Conservation (phyloP, 2,329 filamentous ascomycete genomes). For the Cephalotrichum gorgonifer region DNA sequence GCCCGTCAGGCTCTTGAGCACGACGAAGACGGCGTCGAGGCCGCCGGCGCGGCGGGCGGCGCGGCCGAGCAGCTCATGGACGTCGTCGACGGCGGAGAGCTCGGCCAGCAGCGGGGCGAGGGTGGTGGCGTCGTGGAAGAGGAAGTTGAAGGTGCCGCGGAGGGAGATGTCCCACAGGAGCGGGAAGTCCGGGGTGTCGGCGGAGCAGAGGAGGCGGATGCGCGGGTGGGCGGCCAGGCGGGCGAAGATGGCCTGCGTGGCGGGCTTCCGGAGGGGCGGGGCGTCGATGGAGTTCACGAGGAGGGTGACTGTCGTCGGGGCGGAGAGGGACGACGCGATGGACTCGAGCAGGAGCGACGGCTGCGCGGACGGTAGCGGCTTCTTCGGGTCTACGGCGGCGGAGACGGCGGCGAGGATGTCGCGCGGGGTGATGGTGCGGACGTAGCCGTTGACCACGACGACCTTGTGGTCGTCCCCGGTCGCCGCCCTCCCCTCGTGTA, state of each 20-base stretch:
- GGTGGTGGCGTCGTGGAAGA: constrained; percentile 91
- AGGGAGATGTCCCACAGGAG: constrained; percentile 82
- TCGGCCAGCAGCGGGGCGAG: constrained; percentile 64
- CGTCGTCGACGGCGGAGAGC: constrained; percentile 78
- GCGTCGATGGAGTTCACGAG: constrained; percentile 85
- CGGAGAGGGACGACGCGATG: constrained; percentile 51
- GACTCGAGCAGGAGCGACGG: constrained; percentile 58
- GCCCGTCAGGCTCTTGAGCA: constrained; percentile 80
- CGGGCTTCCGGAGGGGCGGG: constrained; percentile 58
- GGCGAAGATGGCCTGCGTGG: constrained; percentile 62
- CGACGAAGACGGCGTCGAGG: constrained; percentile 84
- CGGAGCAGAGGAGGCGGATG: constrained; percentile 67
- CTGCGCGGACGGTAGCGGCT: constrained; percentile 46
- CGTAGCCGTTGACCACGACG: constrained; percentile 80
- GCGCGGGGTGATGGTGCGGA: constrained; percentile 52
- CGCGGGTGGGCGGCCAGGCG: constrained; percentile 64
- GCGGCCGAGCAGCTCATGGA: constrained; percentile 76
- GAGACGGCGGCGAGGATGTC: constrained; percentile 63
- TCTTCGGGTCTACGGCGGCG: constrained; percentile 43
- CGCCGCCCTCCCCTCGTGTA: constrained; percentile 25
- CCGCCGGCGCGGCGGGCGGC: constrained; percentile 73
- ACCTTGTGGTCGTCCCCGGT: constrained; percentile 36
- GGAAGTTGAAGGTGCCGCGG: constrained; percentile 73
- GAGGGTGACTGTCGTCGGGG: constrained; percentile 45
- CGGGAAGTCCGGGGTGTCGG: constrained; percentile 79